Percentiles rank a stretch among this genome's conserved stretches.
phyloP scores from a whole-genome alignment of 208 protist species.

The Crithidia fasciculata region DNA sequence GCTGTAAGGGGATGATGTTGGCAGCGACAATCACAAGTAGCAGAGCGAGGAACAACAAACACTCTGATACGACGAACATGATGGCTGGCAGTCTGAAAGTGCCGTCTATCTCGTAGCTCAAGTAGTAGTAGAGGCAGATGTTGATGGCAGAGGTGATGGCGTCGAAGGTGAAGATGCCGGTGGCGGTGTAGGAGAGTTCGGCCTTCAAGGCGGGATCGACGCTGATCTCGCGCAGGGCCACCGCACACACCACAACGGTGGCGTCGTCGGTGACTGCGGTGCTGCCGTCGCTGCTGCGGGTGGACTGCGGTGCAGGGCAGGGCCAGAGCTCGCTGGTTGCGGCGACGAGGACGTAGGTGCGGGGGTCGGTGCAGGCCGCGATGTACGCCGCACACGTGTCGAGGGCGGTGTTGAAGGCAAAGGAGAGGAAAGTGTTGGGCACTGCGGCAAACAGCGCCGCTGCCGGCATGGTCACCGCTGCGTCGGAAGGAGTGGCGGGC shows the following conservation, averaged over 20 bases:
- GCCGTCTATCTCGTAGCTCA: not conserved
- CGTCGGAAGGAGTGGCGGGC: not conserved
- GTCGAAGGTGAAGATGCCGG: not conserved
- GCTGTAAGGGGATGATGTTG: constrained; percentile 11
- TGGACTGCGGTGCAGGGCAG: not conserved
- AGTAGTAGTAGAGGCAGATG: no score
- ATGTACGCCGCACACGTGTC: not conserved
- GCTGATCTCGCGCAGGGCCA: not conserved
- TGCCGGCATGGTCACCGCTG: not conserved
- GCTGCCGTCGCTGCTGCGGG: not conserved
- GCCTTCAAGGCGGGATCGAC: not conserved
- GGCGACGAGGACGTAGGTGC: not conserved
- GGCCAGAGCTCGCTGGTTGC: not conserved
- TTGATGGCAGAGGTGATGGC: not conserved
- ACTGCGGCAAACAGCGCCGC: not conserved
- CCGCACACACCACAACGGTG: constrained; percentile 8
- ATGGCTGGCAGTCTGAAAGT: not conserved
- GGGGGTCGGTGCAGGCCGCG: not conserved
- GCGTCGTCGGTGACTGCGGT: not conserved
- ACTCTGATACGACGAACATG: not conserved
- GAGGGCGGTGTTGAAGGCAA: not conserved
- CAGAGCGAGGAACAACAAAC: not conserved
- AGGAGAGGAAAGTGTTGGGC: not conserved
- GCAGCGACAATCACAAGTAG: not conserved
- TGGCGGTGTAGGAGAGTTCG: constrained; percentile 3